Conservation (phyloP, 2,329 filamentous ascomycete genomes). For the Nemania diffusa region DNA sequence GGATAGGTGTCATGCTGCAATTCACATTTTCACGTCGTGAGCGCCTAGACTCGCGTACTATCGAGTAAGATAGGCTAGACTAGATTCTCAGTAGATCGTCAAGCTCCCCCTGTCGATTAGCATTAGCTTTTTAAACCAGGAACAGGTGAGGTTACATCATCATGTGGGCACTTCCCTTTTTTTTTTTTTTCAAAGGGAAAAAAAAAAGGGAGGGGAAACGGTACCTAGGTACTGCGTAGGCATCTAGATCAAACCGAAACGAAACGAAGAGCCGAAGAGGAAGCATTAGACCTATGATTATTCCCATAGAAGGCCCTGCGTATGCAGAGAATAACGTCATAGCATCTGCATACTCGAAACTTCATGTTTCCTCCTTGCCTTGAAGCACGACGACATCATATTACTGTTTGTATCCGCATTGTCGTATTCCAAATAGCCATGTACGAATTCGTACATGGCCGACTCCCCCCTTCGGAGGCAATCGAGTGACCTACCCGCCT, state of each 20-base stretch:
- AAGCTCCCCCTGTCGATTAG: slow-evolving; percentile 1
- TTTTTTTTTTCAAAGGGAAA: not conserved
- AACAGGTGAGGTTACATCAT: not conserved
- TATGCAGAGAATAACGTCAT: not conserved
- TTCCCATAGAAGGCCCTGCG: no score
- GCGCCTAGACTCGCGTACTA: not conserved
- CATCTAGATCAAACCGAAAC: not conserved
- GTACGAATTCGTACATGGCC: not conserved
- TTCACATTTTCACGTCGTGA: not conserved
- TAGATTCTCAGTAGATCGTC: not conserved
- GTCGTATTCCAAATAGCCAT: slow-evolving; percentile 21
- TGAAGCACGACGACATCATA: not conserved
- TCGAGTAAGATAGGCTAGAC: not conserved
- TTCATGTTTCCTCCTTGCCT: not conserved
- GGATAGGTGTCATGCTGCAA: no score
- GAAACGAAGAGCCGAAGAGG: not conserved
- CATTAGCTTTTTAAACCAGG: not conserved
- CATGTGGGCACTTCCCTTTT: not conserved
- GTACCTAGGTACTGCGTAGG: not conserved
- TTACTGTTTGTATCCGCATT: not conserved
- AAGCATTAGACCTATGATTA: not conserved
- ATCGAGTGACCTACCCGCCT: not conserved
- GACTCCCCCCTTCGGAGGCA: not conserved
- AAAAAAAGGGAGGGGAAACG: not conserved
- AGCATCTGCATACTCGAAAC: not conserved